Evolutionary conservation across 1,284 basidiomycete species (phyloP), one percentile per base, ranked within the genome.

Genomic region (Coniferiporia sulphurascens): DNA sequence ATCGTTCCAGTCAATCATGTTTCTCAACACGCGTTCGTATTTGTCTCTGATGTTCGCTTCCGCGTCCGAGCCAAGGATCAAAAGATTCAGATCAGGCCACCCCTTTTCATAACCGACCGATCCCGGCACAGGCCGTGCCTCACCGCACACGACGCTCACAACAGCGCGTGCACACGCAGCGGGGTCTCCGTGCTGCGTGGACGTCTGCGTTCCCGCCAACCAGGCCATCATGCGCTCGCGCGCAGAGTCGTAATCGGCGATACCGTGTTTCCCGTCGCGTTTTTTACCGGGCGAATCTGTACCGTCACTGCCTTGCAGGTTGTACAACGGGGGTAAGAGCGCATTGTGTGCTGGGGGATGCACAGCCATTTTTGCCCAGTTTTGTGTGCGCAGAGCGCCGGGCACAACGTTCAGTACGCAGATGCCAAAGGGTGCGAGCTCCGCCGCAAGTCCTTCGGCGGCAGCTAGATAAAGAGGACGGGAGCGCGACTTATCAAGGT

Each of bases 1-100:
- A 36, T 65, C 60, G 17, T 49, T 32, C 64, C 64, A 65, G 8
- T 60, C 58, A 34, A 63, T 57, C 44, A 65, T 38, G 34, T 49
- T 56, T 12, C 22, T 44, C 41, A 62, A 32, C 2, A 61, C 56
- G 4, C 34, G 46, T 27, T 52, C 51, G 38, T 62, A 65, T 41
- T 60, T 63, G 2, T 61, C 57, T 35, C 53, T 49, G 38, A 65
- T 59, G 52, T 65, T 60, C 13, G 43, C 46, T 41, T 60, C 57
- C 4, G 60, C 56, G 55, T 65, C 64, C 36, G 56, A 49, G n/a
- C 64, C 64, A 19, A 65, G 51, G 17, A 62, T 58, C 35, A 65
- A 38, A 19, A 56, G 53, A 21, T 49, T 49, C 43, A 38, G 35
- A 15, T 55, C 52, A 21, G 60, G 57, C 64, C 63, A 64, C 7